Percentiles rank a stretch among this genome's conserved stretches.
Evolutionary conservation across 176 grass and related monocot species (phyloP).

Genomic region (Avena atlantica): DNA sequence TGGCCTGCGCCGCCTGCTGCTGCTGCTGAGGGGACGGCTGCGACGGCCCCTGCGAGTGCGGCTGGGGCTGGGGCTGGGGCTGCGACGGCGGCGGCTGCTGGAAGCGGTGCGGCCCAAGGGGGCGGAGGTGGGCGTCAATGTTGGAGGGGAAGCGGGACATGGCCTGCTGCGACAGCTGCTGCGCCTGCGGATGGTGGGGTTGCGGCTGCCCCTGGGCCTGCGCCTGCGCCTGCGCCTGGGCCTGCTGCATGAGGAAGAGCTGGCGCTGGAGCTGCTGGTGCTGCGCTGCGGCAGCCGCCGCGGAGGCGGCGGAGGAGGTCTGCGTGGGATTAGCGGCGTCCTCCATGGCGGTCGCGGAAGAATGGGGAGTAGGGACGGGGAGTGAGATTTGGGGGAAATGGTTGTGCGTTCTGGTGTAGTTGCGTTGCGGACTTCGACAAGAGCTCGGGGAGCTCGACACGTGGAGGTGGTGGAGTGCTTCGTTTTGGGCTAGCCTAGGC

Average conservation of each 20-base stretch:
- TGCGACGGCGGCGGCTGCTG: constrained; percentile 53
- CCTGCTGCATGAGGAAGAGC: constrained; percentile 76
- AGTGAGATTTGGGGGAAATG: constrained; percentile 30
- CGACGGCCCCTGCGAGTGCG: constrained; percentile 36
- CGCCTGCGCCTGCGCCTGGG: constrained; percentile 46
- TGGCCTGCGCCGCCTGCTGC: constrained; percentile 40
- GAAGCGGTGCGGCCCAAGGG: constrained; percentile 74
- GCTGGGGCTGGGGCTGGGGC: constrained; percentile 34
- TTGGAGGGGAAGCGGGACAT: constrained; percentile 98
- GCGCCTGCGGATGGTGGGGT: constrained; percentile 51
- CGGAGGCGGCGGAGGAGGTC: constrained; percentile 29
- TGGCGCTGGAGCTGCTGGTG: constrained; percentile 77
- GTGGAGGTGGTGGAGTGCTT: not conserved
- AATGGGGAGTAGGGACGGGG: not conserved
- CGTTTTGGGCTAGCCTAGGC: not conserved
- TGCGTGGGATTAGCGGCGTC: constrained; percentile 45
- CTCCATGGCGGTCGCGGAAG: constrained; percentile 49
- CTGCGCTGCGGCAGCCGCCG: constrained; percentile 58
- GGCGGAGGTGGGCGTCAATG: constrained; percentile 97
- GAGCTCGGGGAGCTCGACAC: not conserved
- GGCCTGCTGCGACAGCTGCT: constrained; percentile 81
- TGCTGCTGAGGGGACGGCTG: constrained; percentile 48
- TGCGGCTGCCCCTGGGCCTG: constrained; percentile 40
- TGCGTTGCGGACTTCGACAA: not conserved
- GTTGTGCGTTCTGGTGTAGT: not conserved